Conservation (phyloP, 1,139 yeast species). For the Pichia norvegensis region DNA sequence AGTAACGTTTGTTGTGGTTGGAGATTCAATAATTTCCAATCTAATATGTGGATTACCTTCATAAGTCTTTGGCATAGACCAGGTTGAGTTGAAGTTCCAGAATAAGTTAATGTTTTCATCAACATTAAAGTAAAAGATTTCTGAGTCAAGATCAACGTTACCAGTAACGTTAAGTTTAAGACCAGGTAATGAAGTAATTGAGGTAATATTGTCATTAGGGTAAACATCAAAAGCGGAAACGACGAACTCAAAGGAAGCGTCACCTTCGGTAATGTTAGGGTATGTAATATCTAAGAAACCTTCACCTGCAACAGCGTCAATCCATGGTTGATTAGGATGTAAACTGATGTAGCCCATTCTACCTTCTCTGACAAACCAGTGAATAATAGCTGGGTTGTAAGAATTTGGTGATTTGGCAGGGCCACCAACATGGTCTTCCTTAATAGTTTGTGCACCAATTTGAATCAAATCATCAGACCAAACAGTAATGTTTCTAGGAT, state of each 20-base stretch:
- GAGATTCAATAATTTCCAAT: conserved; percentile 1
- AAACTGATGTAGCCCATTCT: conserved; percentile 4
- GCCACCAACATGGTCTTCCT: conserved; percentile 4
- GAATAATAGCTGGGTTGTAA: conserved; percentile 5
- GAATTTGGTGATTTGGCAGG: conserved; percentile 1
- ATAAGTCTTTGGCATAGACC: conserved; percentile 1
- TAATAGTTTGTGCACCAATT: conserved; percentile 6
- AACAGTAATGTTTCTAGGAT: conserved; percentile 5
- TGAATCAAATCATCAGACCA: conserved; percentile 6
- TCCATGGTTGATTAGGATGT: conserved; percentile 5
- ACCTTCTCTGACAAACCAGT: conserved; percentile 6
- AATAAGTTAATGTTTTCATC: conserved; percentile 2
- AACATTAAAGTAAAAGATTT: conserved; percentile 3
- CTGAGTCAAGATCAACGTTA: conserved; percentile 3
- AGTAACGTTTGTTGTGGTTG: conserved; percentile 1
- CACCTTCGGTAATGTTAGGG: conserved; percentile 4
- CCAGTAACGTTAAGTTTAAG: conserved; percentile 4
- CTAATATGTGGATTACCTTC: conserved; percentile 1
- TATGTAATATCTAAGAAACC: conserved; percentile 4
- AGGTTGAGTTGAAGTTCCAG: conserved; percentile 3
- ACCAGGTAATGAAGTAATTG: conserved; percentile 2
- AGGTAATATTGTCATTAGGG: conserved; percentile 2
- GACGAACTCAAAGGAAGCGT: conserved; percentile 2
- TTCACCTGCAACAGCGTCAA: conserved; percentile 6
- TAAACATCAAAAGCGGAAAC: conserved; percentile 6